phyloP scores from a whole-genome alignment of 768 basidiomycete genomes.

The Rhizopogon roseolus region DNA sequence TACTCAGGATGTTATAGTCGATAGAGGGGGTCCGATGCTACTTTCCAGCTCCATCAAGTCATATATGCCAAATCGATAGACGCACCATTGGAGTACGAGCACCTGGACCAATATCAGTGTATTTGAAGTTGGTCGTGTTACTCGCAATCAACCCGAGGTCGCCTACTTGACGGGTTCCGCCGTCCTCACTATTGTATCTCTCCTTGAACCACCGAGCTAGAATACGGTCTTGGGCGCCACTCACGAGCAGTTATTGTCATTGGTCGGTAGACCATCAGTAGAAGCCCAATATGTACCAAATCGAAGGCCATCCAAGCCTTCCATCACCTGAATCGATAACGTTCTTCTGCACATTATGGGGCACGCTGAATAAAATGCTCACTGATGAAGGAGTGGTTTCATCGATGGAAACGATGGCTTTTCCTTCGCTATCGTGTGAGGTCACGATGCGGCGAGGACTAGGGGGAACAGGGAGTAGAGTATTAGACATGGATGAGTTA shows the following conservation, averaged over 20 bases:
- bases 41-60: background rate
- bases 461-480: slow-evolving; percentile 23
- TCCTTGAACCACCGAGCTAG: background rate
- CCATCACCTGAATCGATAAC: background rate
- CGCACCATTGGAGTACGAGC: slow-evolving; percentile 44
- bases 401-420: slow-evolving; percentile 37
- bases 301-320: slow-evolving; percentile 3
- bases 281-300: slow-evolving; percentile 45
- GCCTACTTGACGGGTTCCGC: slow-evolving; percentile 36
- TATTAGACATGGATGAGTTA: background rate
- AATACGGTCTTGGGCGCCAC: background rate
- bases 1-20: slow-evolving; percentile 58
- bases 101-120: slow-evolving; percentile 54
- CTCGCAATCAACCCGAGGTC: slow-evolving; percentile 39
- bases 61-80: background rate
- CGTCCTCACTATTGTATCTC: slow-evolving; percentile 40
- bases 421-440: slow-evolving; percentile 38
- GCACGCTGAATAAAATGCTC: slow-evolving; percentile 22
- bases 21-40: slow-evolving; percentile 44
- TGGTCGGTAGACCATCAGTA: slow-evolving; percentile 41
- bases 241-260: slow-evolving; percentile 48
- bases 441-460: slow-evolving; percentile 49
- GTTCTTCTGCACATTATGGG: background rate
- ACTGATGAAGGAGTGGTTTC: slow-evolving; percentile 18
- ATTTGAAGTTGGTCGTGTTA: slow-evolving; percentile 43